These are phyloP conservation scores for Hygrocybe punicea DNA, from an alignment of 768 basidiomycete genomes.

Conservation along the genomic window DNA sequence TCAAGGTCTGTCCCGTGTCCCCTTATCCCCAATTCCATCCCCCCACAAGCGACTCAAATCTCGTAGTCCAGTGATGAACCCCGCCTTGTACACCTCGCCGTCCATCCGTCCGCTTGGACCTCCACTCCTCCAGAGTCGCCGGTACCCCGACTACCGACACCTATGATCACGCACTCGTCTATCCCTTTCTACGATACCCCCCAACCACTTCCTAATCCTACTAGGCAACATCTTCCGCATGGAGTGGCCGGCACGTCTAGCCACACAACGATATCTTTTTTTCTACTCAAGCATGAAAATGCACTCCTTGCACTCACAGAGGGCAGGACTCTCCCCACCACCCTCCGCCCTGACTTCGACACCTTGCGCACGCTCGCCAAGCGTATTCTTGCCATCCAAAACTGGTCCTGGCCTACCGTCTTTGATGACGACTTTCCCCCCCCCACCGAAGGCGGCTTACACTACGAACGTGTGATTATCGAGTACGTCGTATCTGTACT, in stretches of 20 bases:
- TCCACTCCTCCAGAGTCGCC: constrained; percentile 45
- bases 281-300: constrained; percentile 34
- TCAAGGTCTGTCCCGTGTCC: neutral
- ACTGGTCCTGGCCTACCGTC: constrained; percentile 50
- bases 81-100: constrained; percentile 67
- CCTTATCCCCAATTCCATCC: neutral
- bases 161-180: constrained; percentile 6
- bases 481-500: constrained; percentile 36
- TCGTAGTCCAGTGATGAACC: constrained; percentile 53
- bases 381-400: constrained; percentile 10
- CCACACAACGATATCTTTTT: neutral
- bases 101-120: constrained; percentile 77
- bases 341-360: neutral
- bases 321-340: constrained; percentile 14
- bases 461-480: constrained; percentile 39
- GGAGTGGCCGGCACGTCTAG: constrained; percentile 7
- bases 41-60: constrained; percentile 6
- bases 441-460: constrained; percentile 36
- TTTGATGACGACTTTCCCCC: constrained; percentile 48
- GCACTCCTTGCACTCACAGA: constrained; percentile 40
- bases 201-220: constrained; percentile 1
- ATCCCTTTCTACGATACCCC: constrained; percentile 7
- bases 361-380: neutral
- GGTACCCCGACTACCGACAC: neutral
- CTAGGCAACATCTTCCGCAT: constrained; percentile 17